phyloP scores from a whole-genome alignment of 2,329 filamentous ascomycete genomes.

The Arthrobotrys megalospora region DNA sequence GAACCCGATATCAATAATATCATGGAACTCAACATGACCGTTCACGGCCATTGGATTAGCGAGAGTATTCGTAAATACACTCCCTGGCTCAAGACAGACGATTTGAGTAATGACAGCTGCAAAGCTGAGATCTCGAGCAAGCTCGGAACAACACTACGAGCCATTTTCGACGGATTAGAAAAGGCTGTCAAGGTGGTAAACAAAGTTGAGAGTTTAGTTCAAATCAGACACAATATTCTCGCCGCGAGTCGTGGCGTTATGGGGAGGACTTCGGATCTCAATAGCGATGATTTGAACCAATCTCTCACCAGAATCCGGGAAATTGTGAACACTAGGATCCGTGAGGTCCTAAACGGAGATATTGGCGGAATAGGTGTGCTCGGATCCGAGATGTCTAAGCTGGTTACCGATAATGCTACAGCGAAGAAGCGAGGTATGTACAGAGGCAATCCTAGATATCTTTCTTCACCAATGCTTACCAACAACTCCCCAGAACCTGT shows the following conservation, averaged over 20 bases:
- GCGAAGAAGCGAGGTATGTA: conserved; percentile 33
- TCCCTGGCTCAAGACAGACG: conserved; percentile 76
- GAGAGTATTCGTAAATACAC: conserved; percentile 76
- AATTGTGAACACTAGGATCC: conserved; percentile 59
- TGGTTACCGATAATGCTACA: conserved; percentile 16
- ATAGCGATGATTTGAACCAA: conserved; percentile 51
- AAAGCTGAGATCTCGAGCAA: conserved; percentile 67
- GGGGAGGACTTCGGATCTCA: conserved; percentile 43
- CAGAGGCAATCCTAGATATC: background rate
- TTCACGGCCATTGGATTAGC: conserved; percentile 75
- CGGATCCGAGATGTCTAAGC: conserved; percentile 30
- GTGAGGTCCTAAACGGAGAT: conserved; percentile 50
- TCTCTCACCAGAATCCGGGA: conserved; percentile 45
- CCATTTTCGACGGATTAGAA: conserved; percentile 65
- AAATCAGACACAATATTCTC: conserved; percentile 62
- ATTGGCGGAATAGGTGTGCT: conserved; percentile 39
- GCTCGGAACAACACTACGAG: conserved; percentile 68
- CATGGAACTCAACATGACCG: conserved; percentile 73
- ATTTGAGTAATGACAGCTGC: conserved; percentile 65
- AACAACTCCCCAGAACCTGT: conserved; percentile 30
- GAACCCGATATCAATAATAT: conserved; percentile 72
- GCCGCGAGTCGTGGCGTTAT: conserved; percentile 43
- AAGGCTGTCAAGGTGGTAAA: conserved; percentile 61
- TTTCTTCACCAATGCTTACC: background rate
- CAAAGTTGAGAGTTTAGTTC: conserved; percentile 62